Evolutionary conservation across 2,329 filamentous ascomycete species (phyloP).

Genomic region (Simplicillium aogashimaense): DNA sequence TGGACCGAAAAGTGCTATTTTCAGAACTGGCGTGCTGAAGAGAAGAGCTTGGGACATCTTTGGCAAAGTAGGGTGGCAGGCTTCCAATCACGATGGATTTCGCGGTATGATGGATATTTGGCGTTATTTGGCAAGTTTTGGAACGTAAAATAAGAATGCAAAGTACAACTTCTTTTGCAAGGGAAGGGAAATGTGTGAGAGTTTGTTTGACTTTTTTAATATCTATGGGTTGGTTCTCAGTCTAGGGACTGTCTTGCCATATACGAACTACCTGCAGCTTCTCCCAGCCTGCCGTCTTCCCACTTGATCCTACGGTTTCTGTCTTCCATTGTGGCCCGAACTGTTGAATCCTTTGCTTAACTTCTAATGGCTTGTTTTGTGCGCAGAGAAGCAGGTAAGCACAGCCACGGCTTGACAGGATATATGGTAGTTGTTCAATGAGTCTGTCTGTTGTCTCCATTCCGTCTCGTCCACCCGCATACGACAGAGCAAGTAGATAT

Average conservation of each 20-base stretch:
- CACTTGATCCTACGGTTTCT: conserved; percentile 71
- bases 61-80: not conserved
- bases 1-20: too few relatives aligned
- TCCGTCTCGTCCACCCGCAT: conserved; percentile 79
- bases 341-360: conserved; percentile 49
- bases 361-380: conserved; percentile 74
- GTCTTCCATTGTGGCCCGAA: conserved; percentile 56
- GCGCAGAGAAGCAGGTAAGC: conserved; percentile 86
- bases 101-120: not conserved
- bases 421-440: conserved; percentile 54
- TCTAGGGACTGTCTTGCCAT: conserved; percentile 44
- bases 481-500: conserved; percentile 73
- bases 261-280: conserved; percentile 82
- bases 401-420: conserved; percentile 59
- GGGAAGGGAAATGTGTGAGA: not conserved
- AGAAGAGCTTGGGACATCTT: not conserved
- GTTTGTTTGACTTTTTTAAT: not conserved
- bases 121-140: not conserved
- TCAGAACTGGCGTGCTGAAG: too few relatives aligned
- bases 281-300: conserved; percentile 88
- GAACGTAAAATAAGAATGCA: too few relatives aligned
- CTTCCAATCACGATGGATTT: not conserved
- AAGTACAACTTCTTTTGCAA: too few relatives aligned
- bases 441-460: conserved; percentile 89
- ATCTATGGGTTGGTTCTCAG: not conserved